Conservation (phyloP, 352 stramenopile genomes). For the Phytophthora sp. region DNA sequence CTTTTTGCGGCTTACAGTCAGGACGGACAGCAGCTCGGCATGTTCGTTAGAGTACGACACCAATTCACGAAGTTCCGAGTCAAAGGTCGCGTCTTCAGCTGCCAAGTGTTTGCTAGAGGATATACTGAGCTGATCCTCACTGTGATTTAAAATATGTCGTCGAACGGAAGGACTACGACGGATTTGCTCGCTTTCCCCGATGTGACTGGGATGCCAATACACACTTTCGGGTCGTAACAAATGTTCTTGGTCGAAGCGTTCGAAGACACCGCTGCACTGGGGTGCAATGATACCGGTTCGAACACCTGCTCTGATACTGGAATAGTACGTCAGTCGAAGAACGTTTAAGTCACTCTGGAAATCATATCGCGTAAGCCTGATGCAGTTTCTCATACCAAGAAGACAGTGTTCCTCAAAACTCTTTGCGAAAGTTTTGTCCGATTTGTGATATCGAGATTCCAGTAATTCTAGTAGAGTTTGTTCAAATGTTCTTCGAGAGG, state of each 20-base stretch:
- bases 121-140: neutral
- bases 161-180: constrained; percentile 1
- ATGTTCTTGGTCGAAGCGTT: constrained; percentile 46
- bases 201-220: constrained; percentile 16
- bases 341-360: constrained; percentile 50
- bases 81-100: constrained; percentile 18
- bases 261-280: constrained; percentile 41
- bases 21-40: constrained; percentile 31
- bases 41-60: constrained; percentile 41
- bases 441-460: neutral
- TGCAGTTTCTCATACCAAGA: constrained; percentile 27
- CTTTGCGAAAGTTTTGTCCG: neutral
- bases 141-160: neutral
- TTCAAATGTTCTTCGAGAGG: constrained; percentile 14
- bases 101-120: constrained; percentile 19
- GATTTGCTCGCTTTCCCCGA: neutral
- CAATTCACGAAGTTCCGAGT: constrained; percentile 38
- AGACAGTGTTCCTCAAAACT: constrained; percentile 27
- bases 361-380: constrained; percentile 50
- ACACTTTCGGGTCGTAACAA: constrained; percentile 22
- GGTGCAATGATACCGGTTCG: constrained; percentile 50
- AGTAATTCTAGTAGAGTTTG: constrained; percentile 14
- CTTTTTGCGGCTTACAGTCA: constrained; percentile 52
- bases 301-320: constrained; percentile 41
- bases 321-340: constrained; percentile 47